These are phyloP conservation scores for Vachellia collinsii DNA, from an alignment of 306 rosid genomes.

Conservation along the genomic window DNA sequence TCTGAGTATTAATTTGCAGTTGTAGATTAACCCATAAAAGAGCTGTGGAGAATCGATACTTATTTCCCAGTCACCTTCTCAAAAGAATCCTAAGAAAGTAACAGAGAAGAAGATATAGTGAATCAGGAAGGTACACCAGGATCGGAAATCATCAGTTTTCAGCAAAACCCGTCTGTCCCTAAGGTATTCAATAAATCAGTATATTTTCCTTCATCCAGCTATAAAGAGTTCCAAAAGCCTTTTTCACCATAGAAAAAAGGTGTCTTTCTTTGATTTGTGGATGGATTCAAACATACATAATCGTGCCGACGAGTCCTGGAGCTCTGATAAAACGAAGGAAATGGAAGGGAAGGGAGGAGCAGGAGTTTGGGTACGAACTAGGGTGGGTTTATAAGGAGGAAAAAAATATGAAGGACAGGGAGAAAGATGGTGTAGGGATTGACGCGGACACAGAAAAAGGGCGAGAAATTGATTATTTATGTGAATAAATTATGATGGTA, in stretches of 20 bases:
- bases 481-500: constrained; percentile 25
- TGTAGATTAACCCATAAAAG: constrained; percentile 52
- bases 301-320: not conserved
- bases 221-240: not conserved
- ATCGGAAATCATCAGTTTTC: not conserved
- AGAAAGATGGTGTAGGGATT: constrained; percentile 34
- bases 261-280: not conserved
- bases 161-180: not conserved
- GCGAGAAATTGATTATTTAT: constrained; percentile 41
- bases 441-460: constrained; percentile 39
- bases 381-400: constrained; percentile 33
- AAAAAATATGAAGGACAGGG: not conserved
- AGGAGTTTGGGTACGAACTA: constrained; percentile 27
- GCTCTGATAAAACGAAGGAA: not conserved
- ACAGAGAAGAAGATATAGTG: constrained; percentile 13
- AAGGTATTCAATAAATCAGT: not conserved
- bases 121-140: constrained; percentile 18
- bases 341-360: constrained; percentile 26
- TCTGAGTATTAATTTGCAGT: constrained; percentile 2
- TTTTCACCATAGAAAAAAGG: not conserved
- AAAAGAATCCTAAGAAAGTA: constrained; percentile 31
- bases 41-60: constrained; percentile 33
- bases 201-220: not conserved
- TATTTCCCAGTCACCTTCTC: constrained; percentile 17
- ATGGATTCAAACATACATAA: constrained; percentile 1